phyloP scores from a whole-genome alignment of 2,329 filamentous ascomycete genomes.

The Cadophora malorum region DNA sequence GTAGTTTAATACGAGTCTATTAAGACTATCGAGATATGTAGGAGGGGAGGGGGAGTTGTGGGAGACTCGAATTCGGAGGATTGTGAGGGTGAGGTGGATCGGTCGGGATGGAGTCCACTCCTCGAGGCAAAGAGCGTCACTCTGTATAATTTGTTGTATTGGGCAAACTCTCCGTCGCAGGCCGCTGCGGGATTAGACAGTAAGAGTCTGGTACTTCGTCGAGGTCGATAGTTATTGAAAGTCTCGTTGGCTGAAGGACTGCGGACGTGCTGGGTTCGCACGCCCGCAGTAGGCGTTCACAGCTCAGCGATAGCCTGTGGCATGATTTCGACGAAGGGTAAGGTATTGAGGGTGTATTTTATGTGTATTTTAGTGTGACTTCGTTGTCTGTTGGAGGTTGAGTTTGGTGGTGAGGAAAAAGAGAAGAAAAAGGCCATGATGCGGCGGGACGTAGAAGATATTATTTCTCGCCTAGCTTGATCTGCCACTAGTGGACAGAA shows the following conservation, averaged over 20 bases:
- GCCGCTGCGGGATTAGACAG: constrained; percentile 39
- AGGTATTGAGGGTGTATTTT: constrained; percentile 35
- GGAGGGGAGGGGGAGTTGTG: constrained; percentile 14
- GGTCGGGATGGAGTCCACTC: constrained; percentile 38
- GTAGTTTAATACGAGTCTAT: constrained; percentile 24
- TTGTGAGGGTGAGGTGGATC: constrained; percentile 20
- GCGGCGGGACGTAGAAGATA: constrained; percentile 15
- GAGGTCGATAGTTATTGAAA: constrained; percentile 68
- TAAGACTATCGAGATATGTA: constrained; percentile 31
- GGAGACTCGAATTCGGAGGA: constrained; percentile 26
- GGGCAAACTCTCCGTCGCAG: constrained; percentile 40
- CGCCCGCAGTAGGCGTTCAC: constrained; percentile 87
- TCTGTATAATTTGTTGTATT: constrained; percentile 43
- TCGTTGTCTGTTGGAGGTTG: constrained; percentile 63
- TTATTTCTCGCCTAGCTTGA: constrained; percentile 35
- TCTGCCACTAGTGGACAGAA: constrained; percentile 18
- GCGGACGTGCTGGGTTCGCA: constrained; percentile 63
- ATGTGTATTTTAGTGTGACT: constrained; percentile 60
- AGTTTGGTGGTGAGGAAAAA: constrained; percentile 34
- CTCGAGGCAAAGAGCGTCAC: constrained; percentile 36
- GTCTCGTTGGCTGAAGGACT: constrained; percentile 86
- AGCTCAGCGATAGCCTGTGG: constrained; percentile 85
- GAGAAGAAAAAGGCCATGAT: constrained; percentile 34
- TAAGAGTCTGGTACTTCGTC: constrained; percentile 71
- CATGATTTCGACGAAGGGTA: constrained; percentile 74